These are phyloP conservation scores for Wallacemonas sp. DNA, from an alignment of 208 protist species.

Conservation along the genomic window DNA sequence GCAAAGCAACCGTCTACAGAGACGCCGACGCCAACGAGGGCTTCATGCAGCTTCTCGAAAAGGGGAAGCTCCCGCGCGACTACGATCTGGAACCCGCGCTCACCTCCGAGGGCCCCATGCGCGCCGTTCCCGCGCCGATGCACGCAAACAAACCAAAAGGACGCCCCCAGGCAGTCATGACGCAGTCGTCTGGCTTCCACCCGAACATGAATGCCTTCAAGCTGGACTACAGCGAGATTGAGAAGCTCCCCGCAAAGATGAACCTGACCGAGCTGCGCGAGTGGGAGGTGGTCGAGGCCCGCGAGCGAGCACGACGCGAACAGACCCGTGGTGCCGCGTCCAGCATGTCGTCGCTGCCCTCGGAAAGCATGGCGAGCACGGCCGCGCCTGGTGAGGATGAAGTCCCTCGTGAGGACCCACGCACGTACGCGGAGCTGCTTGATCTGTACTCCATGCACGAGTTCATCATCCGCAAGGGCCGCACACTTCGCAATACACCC, in stretches of 20 bases:
- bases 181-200: slow-evolving; percentile 60
- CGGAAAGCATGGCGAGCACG: not conserved
- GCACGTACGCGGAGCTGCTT: slow-evolving; percentile 91
- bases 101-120: slow-evolving; percentile 59
- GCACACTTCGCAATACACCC: slow-evolving; percentile 83
- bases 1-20: slow-evolving; percentile 4
- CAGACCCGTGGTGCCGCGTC: not conserved
- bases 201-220: slow-evolving; percentile 51
- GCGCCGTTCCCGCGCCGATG: slow-evolving; percentile 35
- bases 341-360: slow-evolving; percentile 2
- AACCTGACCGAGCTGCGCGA: slow-evolving; percentile 70
- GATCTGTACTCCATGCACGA: slow-evolving; percentile 95
- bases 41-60: slow-evolving; percentile 49
- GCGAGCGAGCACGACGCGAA: not conserved
- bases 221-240: slow-evolving; percentile 76
- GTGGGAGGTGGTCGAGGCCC: slow-evolving; percentile 67
- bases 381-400: slow-evolving; percentile 3
- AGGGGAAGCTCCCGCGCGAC: slow-evolving; percentile 37
- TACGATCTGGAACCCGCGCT: slow-evolving; percentile 68
- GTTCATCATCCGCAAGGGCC: slow-evolving; percentile 92
- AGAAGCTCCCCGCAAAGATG: slow-evolving; percentile 66
- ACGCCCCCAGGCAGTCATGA: slow-evolving; percentile 50
- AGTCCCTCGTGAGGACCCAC: slow-evolving; percentile 49
- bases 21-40: slow-evolving; percentile 25
- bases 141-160: slow-evolving; percentile 20